phyloP scores from a whole-genome alignment of 306 rosid species.

The Quercus alba region DNA sequence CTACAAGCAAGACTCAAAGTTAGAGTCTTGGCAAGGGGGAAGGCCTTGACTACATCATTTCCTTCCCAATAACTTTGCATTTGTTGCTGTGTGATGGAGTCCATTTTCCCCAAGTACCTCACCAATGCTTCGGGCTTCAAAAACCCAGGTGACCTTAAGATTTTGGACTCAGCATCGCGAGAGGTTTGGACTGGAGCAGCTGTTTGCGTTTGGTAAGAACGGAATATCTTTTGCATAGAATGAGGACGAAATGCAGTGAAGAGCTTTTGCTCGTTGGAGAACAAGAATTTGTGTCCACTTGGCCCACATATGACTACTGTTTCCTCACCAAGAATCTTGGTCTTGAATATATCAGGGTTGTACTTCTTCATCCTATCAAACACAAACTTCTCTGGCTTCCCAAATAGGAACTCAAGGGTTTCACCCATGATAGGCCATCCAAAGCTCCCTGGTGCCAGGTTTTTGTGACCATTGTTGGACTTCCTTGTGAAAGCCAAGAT shows the following conservation, averaged over 20 bases:
- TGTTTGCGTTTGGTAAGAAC: too few relatives aligned
- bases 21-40: conserved; percentile 40
- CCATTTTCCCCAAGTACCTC: conserved; percentile 48
- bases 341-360: conserved; percentile 54
- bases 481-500: too few relatives aligned
- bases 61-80: conserved; percentile 52
- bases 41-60: conserved; percentile 32
- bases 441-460: conserved; percentile 58
- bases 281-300: conserved; percentile 49
- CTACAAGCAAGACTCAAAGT: conserved; percentile 38
- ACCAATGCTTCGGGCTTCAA: conserved; percentile 62
- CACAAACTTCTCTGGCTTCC: conserved; percentile 40
- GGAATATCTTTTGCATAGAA: too few relatives aligned
- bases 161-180: too few relatives aligned
- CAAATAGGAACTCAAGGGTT: conserved; percentile 41
- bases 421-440: conserved; percentile 67
- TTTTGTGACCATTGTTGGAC: conserved; percentile 10
- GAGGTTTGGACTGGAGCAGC: too few relatives aligned
- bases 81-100: conserved; percentile 41
- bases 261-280: conserved; percentile 51
- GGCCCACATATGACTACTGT: conserved; percentile 61
- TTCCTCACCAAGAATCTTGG: conserved; percentile 53
- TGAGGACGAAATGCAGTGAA: conserved; percentile 17
- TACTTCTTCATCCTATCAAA: conserved; percentile 37
- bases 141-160: conserved; percentile 39